Conservation (phyloP, 441 rosid species). For the Populus hybrid region DNA sequence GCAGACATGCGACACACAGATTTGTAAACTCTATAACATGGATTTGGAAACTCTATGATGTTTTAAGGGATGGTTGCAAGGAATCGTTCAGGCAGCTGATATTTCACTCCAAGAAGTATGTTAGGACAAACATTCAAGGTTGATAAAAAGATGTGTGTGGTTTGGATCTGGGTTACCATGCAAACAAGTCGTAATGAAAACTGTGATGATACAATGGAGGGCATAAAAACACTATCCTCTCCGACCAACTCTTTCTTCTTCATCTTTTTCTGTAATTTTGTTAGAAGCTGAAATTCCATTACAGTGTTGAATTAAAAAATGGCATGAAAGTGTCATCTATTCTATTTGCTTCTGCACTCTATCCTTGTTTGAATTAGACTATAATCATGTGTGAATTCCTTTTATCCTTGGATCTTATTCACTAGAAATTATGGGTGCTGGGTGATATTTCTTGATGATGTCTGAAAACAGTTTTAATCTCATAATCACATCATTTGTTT, state of each 20-base stretch:
- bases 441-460: neutral
- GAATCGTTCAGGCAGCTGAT: neutral
- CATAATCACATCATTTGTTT: neutral
- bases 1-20: neutral
- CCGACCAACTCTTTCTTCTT: neutral
- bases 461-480: neutral
- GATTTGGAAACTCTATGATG: neutral
- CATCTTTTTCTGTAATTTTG: neutral
- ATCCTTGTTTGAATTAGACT: neutral
- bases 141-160: neutral
- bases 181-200: neutral
- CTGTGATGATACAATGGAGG: neutral
- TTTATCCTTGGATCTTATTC: neutral
- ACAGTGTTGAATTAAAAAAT: neutral
- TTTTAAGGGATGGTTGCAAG: neutral
- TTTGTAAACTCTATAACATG: neutral
- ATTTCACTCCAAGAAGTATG: neutral
- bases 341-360: neutral
- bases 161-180: neutral
- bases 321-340: neutral
- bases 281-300: neutral
- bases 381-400: neutral
- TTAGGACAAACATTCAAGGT: neutral
- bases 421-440: neutral
- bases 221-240: neutral